Evolutionary conservation across 441 rosid genomes (phyloP).

Genomic region (Euphorbia celastroides): DNA sequence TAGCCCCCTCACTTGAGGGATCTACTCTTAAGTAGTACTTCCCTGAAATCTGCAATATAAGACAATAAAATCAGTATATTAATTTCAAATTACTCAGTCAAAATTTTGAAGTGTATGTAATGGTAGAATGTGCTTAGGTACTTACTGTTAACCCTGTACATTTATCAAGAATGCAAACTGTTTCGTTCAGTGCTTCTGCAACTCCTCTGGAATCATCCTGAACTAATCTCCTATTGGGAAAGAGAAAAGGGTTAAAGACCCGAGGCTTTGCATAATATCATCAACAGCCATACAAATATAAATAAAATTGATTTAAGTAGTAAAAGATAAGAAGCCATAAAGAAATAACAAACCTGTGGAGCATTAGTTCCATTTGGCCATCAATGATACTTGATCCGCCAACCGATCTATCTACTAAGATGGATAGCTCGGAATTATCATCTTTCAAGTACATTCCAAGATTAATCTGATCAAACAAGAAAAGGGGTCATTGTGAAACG

Average conservation of each 20-base stretch:
- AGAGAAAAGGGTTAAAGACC: slow-evolving; percentile 6
- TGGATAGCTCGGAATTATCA: slow-evolving; percentile 57
- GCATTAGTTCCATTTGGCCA: slow-evolving; percentile 93
- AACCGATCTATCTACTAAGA: slow-evolving; percentile 77
- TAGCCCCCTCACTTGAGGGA: slow-evolving; percentile 43
- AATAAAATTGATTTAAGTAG: not conserved
- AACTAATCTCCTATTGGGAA: slow-evolving; percentile 62
- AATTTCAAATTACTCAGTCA: too few relatives aligned
- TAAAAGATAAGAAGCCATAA: slow-evolving; percentile 4
- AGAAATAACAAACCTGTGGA: slow-evolving; percentile 60
- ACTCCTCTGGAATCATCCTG: slow-evolving; percentile 90
- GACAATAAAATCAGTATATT: too few relatives aligned
- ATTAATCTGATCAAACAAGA: slow-evolving; percentile 54
- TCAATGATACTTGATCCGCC: slow-evolving; percentile 87
- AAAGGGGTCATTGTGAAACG: not conserved
- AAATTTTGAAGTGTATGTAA: not conserved
- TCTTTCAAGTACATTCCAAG: slow-evolving; percentile 83
- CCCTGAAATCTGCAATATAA: slow-evolving; percentile 43
- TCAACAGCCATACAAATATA: not conserved
- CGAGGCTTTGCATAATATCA: not conserved
- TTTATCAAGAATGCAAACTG: slow-evolving; percentile 55
- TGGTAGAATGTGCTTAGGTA: not conserved
- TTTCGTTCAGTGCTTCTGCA: slow-evolving; percentile 82
- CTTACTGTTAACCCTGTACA: slow-evolving; percentile 87
- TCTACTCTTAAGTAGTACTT: slow-evolving; percentile 48